These are phyloP conservation scores for Nicotiana tabacum DNA, from an alignment of 257 asterid genomes.

Conservation along the genomic window DNA sequence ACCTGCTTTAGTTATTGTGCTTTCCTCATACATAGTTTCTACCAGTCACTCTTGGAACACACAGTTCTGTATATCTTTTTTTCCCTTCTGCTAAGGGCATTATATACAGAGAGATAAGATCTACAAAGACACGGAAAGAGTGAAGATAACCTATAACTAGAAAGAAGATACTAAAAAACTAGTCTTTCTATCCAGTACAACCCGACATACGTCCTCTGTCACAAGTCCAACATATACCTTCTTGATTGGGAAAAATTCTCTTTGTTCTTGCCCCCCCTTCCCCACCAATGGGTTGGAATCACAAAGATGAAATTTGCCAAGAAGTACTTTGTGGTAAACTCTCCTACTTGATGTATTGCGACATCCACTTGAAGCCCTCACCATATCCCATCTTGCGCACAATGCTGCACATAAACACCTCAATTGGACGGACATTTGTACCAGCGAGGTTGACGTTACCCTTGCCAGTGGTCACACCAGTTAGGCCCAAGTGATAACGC, in stretches of 20 bases:
- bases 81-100: no score
- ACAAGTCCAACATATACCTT: background rate
- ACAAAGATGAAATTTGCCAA: background rate
- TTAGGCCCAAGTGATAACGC: conserved; percentile 31
- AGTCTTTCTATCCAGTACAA: background rate
- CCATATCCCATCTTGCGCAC: conserved; percentile 59
- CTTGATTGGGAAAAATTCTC: background rate
- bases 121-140: no score
- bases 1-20: background rate
- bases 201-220: background rate
- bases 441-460: conserved; percentile 23
- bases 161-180: background rate
- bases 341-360: conserved; percentile 35
- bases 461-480: conserved; percentile 41
- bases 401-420: conserved; percentile 54
- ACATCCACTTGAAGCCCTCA: conserved; percentile 48
- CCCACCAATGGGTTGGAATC: background rate
- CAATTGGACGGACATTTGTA: conserved; percentile 28
- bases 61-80: no score
- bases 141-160: background rate
- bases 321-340: background rate
- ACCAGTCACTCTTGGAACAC: background rate
- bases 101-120: no score
- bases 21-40: background rate
- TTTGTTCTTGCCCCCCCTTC: background rate